Evolutionary conservation across 1,284 basidiomycete species (phyloP), one percentile per base, ranked within the genome.

Genomic region (Heterobasidion parviporum): DNA sequence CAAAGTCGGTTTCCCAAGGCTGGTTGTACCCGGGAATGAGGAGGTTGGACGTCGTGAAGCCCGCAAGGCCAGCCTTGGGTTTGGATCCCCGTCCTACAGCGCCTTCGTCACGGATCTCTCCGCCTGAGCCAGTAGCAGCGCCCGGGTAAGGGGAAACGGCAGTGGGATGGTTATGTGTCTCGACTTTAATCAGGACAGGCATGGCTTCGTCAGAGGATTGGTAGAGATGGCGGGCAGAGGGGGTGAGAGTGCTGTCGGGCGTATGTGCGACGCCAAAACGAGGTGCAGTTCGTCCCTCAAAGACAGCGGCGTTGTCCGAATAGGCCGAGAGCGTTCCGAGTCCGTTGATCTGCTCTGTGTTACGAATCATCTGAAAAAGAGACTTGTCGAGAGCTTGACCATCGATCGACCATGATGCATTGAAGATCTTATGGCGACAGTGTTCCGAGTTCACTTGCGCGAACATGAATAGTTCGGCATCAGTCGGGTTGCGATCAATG

Each of bases 371-470:
- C 63, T 89, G 85, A 72, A 99, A 99, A 33, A 99, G 83, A 7
- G 93, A 93, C 58, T 79, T 76, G 59, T 89, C 82, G 67, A 85
- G 79, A n/a, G 74, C 65, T 43, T 77, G 65, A 6, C 79, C 87
- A 65, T 97, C 90, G 62, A 98, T 84, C 20, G 86, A 91, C 97
- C 97, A 99, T 45, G 89, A 82, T 0, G 97, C 95, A 68, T 99
- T 99, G 79, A 99, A 99, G 64, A 98, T 99, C 75, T 99, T 99
- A 80, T 99, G 97, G 50, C 97, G 83, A 72, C 97, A 99, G 70
- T 99, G 97, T 73, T 99, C 97, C 45, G 95, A 98, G 75, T 99
- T 99, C 70, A 99, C 96, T 70, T 99, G 97, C 15, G 97, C 96
- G 69, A 99, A 99, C 96, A 99, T 99, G 81, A 99, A 99, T 16